Evolutionary conservation across 208 protist genomes (phyloP), one percentile per base, ranked within the genome.

Genomic region (Crithidia bombi): DNA sequence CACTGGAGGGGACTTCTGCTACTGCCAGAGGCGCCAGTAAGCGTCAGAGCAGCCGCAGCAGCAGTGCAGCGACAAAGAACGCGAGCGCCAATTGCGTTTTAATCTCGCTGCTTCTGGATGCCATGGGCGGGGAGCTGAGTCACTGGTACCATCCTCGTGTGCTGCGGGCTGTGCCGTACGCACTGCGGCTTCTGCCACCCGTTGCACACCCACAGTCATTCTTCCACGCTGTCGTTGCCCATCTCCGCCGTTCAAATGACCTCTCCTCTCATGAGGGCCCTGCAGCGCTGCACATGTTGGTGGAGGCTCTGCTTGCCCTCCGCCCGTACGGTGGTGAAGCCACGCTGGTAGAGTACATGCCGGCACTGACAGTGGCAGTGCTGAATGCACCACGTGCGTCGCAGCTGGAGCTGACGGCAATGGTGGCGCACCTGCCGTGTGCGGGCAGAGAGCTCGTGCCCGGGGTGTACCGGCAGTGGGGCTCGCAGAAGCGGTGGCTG

Each of bases 341-440:
- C 12, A 62, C 89, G 33, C 71, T 92, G 7, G 69, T 81, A 9
- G 72, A 89, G 65, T 80, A 96, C 75, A 81, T 96, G 70, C 74
- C 87, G 19, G 78, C 79, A 21, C 68, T 96, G 49, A 75, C 86
- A 17, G 69, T 90, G 7, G 84, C 76, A 0, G 81, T 84, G 9
- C 67, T 83, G 47, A 84, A 87, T 57, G 77, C 82, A 23, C 81
- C 82, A n/a, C 71, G 82, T 19, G 68, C 75, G 7, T 69, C 79
- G 25, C 87, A 89, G 73, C 71, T 90, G 52, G 86, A 88, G 67
- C 56, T 91, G 47, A 81, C 82, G 3, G 80, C 81, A 0, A 41
- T 73, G 54, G 70, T 95, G 52, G 75, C 87, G 9, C 56, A 75
- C 23, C 39, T 86, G 19, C 85, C 90, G 10, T 76, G 64, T 26